Base-by-base conservation (phyloP, 2,329 filamentous ascomycete genomes). In the Aspergillus udagawae region DNA sequence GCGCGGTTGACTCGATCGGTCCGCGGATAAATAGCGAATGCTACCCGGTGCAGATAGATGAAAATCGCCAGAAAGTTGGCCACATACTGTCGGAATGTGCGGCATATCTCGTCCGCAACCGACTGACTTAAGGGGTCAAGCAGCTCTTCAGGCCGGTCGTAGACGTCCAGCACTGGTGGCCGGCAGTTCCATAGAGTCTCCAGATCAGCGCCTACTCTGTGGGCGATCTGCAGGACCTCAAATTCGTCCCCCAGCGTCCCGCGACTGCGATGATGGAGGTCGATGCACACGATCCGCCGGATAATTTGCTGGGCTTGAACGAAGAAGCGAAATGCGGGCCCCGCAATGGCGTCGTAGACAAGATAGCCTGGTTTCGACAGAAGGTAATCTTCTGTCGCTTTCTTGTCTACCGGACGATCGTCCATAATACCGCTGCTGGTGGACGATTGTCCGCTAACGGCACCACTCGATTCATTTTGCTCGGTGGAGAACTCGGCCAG, bases 221-320 rank as follows among this genome's bases (percentile, higher is more conserved):
- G 68, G 14, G 72, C 72, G 23, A 74, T 69, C 41, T 73, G 70
- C 29, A 75, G 67, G 25, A 74, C 72, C 56, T 74, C 72, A 28
- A 71, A 73, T 58, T 75, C 72, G 54, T 75, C 72, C 32, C 64
- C 67, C 14, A 74, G 65, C 1, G 72, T 73, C 38, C 72, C 72
- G 4, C 72, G 70, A 23, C 66, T 72, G 59, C 72, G 72, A 55
- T 75, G 72, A 54, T 75, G 72, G 20, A 74, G 63, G 56, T 74
- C 71, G 29, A 74, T 71, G 44, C 60, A 62, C 41, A 73, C 64
- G 10, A 73, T 73, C 2, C 71, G 70, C 2, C 71, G 67, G 35
- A 69, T 67, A 20, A 73, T 61, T 55, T 73, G 71, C 51, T 73
- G 71, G 4, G 71, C 66, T 55, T 68, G 63, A 3, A 69, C 57